Conservation (phyloP, 306 rosid species). For the Begonia fuchsioides region DNA sequence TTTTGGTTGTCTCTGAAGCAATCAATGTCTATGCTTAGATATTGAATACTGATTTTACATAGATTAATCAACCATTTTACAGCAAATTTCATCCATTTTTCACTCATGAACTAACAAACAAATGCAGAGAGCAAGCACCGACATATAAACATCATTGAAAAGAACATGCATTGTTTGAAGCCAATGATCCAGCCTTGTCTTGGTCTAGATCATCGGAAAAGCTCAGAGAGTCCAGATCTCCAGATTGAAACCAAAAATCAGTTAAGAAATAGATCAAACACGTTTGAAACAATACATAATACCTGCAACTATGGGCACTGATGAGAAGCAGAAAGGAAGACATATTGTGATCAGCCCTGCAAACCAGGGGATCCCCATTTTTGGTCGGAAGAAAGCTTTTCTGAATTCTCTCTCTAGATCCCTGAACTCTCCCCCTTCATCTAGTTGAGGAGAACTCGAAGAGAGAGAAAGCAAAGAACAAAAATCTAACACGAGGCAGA, state of each 20-base stretch:
- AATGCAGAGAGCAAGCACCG: too few species aligned
- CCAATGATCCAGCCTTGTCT: background rate
- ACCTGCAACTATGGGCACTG: slow-evolving; percentile 59
- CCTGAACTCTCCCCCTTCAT: slow-evolving; percentile 19
- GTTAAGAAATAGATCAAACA: background rate
- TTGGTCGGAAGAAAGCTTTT: slow-evolving; percentile 7
- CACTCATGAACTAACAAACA: too few species aligned
- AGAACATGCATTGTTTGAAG: too few species aligned
- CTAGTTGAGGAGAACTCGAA: slow-evolving; percentile 7
- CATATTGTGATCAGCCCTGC: slow-evolving; percentile 34
- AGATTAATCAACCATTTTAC: too few species aligned
- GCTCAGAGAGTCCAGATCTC: slow-evolving; percentile 13
- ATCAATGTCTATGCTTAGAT: background rate
- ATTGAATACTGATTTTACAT: too few species aligned
- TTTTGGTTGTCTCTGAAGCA: too few species aligned
- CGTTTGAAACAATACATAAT: slow-evolving; percentile 15
- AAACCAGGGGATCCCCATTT: slow-evolving; percentile 37
- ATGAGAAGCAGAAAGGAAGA: slow-evolving; percentile 22
- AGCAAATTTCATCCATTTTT: too few species aligned
- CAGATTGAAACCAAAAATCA: slow-evolving; percentile 10
- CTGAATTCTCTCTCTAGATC: slow-evolving; percentile 26
- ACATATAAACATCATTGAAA: too few species aligned
- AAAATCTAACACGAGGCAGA: slow-evolving; percentile 2
- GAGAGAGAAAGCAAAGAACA: slow-evolving; percentile 17
- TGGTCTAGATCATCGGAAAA: slow-evolving; percentile 1